These are phyloP conservation scores for Exophiala mesophila DNA, from an alignment of 2,329 filamentous ascomycete genomes.

Conservation along the genomic window DNA sequence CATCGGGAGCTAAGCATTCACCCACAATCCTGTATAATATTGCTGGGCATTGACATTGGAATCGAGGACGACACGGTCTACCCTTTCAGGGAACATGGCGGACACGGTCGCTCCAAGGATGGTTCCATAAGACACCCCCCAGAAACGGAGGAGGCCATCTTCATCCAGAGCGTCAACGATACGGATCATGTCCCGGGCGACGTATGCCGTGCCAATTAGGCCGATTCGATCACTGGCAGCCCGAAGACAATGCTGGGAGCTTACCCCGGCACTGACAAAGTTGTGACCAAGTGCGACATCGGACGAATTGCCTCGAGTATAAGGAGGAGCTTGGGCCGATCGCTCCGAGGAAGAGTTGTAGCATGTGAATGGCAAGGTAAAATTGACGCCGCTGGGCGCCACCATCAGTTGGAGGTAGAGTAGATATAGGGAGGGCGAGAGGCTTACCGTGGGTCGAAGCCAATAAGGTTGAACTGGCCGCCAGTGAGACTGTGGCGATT, in stretches of 20 bases:
- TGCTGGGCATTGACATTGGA: conserved; percentile 9
- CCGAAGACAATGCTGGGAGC: neutral
- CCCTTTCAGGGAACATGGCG: conserved; percentile 23
- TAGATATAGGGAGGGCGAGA: too few species aligned
- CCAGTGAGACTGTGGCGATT: conserved; percentile 1
- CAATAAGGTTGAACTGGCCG: conserved; percentile 1
- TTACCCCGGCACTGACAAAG: neutral
- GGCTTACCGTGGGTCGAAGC: conserved; percentile 5
- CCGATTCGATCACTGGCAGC: too few species aligned
- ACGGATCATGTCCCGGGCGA: conserved; percentile 38
- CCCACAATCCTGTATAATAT: too few species aligned
- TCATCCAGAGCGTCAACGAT: conserved; percentile 11
- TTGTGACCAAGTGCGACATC: conserved; percentile 2
- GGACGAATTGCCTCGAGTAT: conserved; percentile 1
- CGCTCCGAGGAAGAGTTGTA: neutral
- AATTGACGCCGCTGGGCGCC: conserved; percentile 1
- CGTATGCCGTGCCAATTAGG: conserved; percentile 44
- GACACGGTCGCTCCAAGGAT: conserved; percentile 26
- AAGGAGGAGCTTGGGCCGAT: neutral
- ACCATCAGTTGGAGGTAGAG: neutral
- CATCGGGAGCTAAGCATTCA: too few species aligned
- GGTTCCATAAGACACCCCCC: conserved; percentile 31
- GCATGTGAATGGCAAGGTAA: conserved; percentile 2
- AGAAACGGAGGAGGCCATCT: conserved; percentile 29
- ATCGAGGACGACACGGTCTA: conserved; percentile 11